A percentile compares a stretch with the other conserved stretches of the same genome.
Conservation (phyloP, 495 filamentous ascomycete species). For the Aspergillus sclerotiicarbonarius region DNA sequence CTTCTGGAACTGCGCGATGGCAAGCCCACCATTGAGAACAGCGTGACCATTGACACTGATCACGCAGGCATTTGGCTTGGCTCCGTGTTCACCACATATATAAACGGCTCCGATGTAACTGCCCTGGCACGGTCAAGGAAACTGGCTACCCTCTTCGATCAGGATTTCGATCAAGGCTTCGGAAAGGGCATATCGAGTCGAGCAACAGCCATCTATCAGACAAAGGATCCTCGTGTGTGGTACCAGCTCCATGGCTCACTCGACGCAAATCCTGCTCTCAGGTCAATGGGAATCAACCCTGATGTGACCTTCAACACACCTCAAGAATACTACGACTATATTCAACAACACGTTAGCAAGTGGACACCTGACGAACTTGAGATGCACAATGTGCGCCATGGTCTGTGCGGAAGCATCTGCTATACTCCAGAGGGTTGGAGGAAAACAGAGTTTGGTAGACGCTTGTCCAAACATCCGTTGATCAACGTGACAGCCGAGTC, state of each 20-base stretch:
- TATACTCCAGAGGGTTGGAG: slow-evolving; percentile 30
- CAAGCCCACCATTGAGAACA: slow-evolving; percentile 7
- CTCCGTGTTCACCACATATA: slow-evolving; percentile 17
- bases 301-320: slow-evolving; percentile 13
- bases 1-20: slow-evolving; percentile 26
- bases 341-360: slow-evolving; percentile 22
- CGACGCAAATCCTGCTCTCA: slow-evolving; percentile 21
- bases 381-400: slow-evolving; percentile 31
- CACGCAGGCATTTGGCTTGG: slow-evolving; percentile 33
- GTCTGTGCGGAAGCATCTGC: slow-evolving; percentile 35
- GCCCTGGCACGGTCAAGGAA: slow-evolving; percentile 12
- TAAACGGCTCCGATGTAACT: slow-evolving; percentile 22
- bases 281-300: slow-evolving; percentile 26
- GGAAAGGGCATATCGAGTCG: slow-evolving; percentile 17
- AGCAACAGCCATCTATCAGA: slow-evolving; percentile 30
- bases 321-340: slow-evolving; percentile 23
- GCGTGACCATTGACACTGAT: slow-evolving; percentile 27
- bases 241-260: slow-evolving; percentile 36
- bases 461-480: slow-evolving; percentile 22
- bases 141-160: slow-evolving; percentile 15
- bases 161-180: slow-evolving; percentile 26
- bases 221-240: slow-evolving; percentile 25
- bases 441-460: slow-evolving; percentile 31
- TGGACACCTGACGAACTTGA: slow-evolving; percentile 36
- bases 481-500: slow-evolving; percentile 24